A percentile compares a stretch with the other conserved stretches of the same genome.
These are phyloP conservation scores for Metschnikowia vanudenii DNA, from an alignment of 805 yeast species.

Conservation along the genomic window DNA sequence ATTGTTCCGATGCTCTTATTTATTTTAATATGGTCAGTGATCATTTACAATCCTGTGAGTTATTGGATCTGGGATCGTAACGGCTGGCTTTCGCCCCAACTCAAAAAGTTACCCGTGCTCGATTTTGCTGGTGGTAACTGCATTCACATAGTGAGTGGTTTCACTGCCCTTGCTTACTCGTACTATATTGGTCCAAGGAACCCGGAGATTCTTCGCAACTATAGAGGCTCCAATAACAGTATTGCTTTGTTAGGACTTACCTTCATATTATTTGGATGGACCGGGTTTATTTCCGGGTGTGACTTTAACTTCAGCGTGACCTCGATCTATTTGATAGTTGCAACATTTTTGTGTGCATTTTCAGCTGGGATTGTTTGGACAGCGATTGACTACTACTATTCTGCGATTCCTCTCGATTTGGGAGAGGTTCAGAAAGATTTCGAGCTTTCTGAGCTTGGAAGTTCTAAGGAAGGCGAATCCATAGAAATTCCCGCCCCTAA, in stretches of 20 bases:
- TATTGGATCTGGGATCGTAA: constrained; percentile 46
- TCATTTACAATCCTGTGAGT: constrained; percentile 43
- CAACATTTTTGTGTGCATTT: constrained; percentile 35
- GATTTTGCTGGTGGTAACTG: constrained; percentile 48
- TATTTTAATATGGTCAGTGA: constrained; percentile 38
- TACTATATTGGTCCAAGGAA: constrained; percentile 44
- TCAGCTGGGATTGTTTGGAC: constrained; percentile 39
- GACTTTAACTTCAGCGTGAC: constrained; percentile 37
- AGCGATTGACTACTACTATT: constrained; percentile 37
- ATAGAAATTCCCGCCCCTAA: background rate
- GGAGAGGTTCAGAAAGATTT: background rate
- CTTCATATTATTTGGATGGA: constrained; percentile 35
- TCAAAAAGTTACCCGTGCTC: constrained; percentile 33
- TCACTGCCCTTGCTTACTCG: constrained; percentile 43
- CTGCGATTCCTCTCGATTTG: constrained; percentile 39
- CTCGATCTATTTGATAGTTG: constrained; percentile 32
- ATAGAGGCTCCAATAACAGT: constrained; percentile 36
- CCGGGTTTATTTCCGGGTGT: constrained; percentile 44
- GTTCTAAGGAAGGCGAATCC: background rate
- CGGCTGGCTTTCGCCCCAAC: constrained; percentile 43
- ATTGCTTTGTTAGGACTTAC: constrained; percentile 32
- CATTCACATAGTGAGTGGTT: constrained; percentile 46
- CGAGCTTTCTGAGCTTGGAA: constrained; percentile 6
- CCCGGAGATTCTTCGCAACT: constrained; percentile 35
- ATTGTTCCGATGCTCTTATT: constrained; percentile 42